Base-by-base conservation (phyloP, 2,329 filamentous ascomycete genomes). In the Fusarium sp. region DNA sequence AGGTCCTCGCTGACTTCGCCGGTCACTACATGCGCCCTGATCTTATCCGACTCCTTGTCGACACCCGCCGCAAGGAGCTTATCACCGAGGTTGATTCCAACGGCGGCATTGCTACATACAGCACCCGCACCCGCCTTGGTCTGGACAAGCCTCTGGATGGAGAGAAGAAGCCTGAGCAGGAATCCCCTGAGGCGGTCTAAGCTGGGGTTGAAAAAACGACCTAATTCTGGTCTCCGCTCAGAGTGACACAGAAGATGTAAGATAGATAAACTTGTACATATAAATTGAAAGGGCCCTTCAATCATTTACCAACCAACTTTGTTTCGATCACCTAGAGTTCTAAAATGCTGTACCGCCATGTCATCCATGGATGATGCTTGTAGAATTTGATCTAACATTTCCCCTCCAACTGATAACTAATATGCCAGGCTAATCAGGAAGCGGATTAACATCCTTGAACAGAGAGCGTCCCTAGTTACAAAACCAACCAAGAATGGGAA, bases 11-110 rank as follows among this genome's bases (percentile, higher is more conserved):
- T 17, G 80, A 83, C 52, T 78, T 80, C 33, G 74, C 69, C 0
- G 74, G 75, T 1, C 76, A 77, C 59, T 78, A 82, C 67, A 77
- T 78, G 52, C 75, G 80, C 6, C 80, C 80, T 15, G 81, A 82
- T 50, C 62, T 81, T 57, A 74, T 82, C 19, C 79, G 80, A 22
- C 73, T 82, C 41, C 66, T 74, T 10, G 72, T 74, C 2, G 72
- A 74, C 35, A 74, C 70, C 8, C 70, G 71, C 2, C 68, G 65
- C 33, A 74, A 72, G 55, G 69, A 72, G 49, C 48, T 70, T 0
- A 64, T 72, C 13, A 72, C 67, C 0, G 67, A 71, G n/a, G 70
- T 41, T 26, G 64, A 66, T 15, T 26, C 52, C 1, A 55, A 46
- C 6, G 64, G 55, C 0, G 28, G 44, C 0, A 71, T 66, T 6